These are phyloP conservation scores for Fusarium acutatum DNA, from an alignment of 2,329 filamentous ascomycete genomes.

Conservation along the genomic window DNA sequence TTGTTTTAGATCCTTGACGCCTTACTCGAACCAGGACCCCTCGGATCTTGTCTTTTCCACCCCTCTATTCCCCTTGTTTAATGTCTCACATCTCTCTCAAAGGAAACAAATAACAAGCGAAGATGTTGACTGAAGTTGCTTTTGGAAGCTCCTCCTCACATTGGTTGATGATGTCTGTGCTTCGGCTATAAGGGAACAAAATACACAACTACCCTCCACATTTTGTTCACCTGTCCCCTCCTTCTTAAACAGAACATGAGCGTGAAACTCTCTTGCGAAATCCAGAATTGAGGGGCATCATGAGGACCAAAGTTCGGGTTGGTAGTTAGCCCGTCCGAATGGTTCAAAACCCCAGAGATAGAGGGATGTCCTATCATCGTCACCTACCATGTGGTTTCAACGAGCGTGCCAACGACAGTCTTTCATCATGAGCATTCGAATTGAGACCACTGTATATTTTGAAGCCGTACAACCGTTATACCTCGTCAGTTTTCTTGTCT, in stretches of 20 bases:
- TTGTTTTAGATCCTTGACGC: neutral
- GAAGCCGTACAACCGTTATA: neutral
- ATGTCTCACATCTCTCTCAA: neutral
- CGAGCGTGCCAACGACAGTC: neutral
- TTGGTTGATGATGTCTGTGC: neutral
- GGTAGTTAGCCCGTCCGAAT: neutral
- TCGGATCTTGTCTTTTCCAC: neutral
- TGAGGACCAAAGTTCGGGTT: neutral
- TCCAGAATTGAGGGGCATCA: constrained; percentile 8
- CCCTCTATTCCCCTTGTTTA: neutral
- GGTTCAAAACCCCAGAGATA: neutral
- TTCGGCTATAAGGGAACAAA: neutral
- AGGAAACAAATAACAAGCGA: neutral
- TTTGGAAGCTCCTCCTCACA: neutral
- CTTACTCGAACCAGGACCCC: neutral
- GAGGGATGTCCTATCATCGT: neutral
- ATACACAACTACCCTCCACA: neutral
- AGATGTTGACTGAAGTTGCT: neutral
- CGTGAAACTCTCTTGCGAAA: neutral
- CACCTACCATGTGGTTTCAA: constrained; percentile 6
- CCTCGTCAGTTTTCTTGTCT: neutral
- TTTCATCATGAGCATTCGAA: neutral
- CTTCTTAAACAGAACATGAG: constrained; percentile 3
- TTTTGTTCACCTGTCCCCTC: neutral
- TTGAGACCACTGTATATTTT: neutral